Conservation (phyloP, 2,329 filamentous ascomycete genomes). For the Exophiala alcalophila region DNA sequence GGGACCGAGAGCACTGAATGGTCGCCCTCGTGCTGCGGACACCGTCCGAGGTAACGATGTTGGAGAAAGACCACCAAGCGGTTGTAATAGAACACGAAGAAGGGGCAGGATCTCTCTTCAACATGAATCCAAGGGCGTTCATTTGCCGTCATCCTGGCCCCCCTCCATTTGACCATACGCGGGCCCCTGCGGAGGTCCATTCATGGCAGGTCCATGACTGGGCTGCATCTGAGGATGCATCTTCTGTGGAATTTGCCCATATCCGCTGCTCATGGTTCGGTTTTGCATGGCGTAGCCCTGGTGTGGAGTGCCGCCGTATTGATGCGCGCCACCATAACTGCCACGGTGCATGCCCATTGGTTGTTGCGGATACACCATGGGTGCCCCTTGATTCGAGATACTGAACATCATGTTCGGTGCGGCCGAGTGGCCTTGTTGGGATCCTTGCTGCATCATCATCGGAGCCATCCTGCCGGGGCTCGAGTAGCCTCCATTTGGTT, state of each 20-base stretch:
- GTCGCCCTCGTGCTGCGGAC: too few species aligned
- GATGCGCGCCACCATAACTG: constrained; percentile 60
- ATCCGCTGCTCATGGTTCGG: constrained; percentile 55
- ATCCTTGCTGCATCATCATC: constrained; percentile 94
- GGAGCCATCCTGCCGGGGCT: constrained; percentile 81
- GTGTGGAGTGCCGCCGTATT: constrained; percentile 65
- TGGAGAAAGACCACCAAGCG: too few species aligned
- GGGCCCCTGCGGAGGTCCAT: constrained; percentile 27
- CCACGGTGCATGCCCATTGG: constrained; percentile 63
- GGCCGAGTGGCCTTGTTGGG: constrained; percentile 81
- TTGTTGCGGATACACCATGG: constrained; percentile 62
- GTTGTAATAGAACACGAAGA: constrained; percentile 1
- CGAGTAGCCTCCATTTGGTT: constrained; percentile 65
- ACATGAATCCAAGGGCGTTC: too few species aligned
- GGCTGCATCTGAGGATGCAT: constrained; percentile 41
- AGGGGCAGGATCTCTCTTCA: neutral
- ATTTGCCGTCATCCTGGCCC: constrained; percentile 27
- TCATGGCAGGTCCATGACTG: constrained; percentile 26
- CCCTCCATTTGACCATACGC: constrained; percentile 24
- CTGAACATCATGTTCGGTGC: constrained; percentile 55
- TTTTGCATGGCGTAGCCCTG: constrained; percentile 60
- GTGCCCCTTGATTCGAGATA: constrained; percentile 60
- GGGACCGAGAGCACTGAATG: too few species aligned
- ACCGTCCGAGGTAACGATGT: too few species aligned
- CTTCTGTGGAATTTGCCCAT: constrained; percentile 48